phyloP scores from a whole-genome alignment of 2,329 filamentous ascomycete genomes.

The Ceratocystis albifundus region DNA sequence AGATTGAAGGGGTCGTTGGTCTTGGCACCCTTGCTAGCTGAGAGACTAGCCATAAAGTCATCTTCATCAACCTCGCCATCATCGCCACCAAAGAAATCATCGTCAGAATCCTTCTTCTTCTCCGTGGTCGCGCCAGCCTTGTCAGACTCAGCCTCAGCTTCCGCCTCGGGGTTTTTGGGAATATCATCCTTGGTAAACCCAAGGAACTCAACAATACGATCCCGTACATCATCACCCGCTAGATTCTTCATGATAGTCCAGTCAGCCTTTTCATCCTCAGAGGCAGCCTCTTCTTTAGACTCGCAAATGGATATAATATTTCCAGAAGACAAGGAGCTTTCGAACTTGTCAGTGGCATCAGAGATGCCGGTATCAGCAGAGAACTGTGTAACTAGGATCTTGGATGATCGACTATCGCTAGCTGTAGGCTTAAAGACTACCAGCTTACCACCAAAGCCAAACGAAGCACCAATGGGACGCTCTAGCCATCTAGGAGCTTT shows the following conservation, averaged over 20 bases:
- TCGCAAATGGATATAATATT: constrained; percentile 71
- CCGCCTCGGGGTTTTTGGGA: constrained; percentile 30
- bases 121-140: constrained; percentile 32
- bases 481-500: constrained; percentile 88
- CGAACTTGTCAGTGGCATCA: constrained; percentile 75
- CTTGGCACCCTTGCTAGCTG: constrained; percentile 81
- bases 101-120: constrained; percentile 52
- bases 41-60: constrained; percentile 73
- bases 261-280: constrained; percentile 86
- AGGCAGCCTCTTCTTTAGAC: constrained; percentile 59
- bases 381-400: constrained; percentile 75
- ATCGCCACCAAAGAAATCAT: constrained; percentile 64
- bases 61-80: constrained; percentile 59
- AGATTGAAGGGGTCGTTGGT: constrained; percentile 91
- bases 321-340: constrained; percentile 65
- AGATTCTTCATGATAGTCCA: constrained; percentile 91
- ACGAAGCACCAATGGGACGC: constrained; percentile 72
- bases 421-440: constrained; percentile 53
- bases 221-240: constrained; percentile 59
- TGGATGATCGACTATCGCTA: constrained; percentile 58
- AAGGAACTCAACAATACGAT: constrained; percentile 75
- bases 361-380: constrained; percentile 77
- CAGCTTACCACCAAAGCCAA: constrained; percentile 91
- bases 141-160: constrained; percentile 25
- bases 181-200: constrained; percentile 59